Evolutionary conservation across 352 stramenopile species (phyloP), one percentile per base, ranked within the genome.

Genomic region (Phytopythium cucurbitacearum): DNA sequence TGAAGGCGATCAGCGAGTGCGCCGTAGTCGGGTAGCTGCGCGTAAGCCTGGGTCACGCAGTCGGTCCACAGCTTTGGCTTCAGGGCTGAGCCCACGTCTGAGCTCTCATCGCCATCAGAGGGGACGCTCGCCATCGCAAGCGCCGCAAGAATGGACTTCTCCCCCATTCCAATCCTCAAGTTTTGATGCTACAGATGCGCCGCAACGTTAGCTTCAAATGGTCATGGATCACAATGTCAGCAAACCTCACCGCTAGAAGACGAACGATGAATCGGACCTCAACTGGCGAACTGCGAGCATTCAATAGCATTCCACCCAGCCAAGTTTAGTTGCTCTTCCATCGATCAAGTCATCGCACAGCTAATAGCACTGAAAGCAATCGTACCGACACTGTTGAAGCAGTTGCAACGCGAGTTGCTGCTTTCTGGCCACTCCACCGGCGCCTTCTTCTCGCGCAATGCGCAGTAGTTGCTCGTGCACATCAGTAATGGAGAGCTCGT

Each of bases 81-180:
- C 33, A n/a, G 36, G 39, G 51, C 10, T 36, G 48, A 5, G 16
- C 13, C 33, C 41, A 12, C 4, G 13, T 28, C 39, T 9, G 58
- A 41, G 9, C 43, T 21, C 3, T n/a, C 36, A 1, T 54, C 40
- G 33, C 3, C 16, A 1, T 46, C 33, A 34, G 7, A 41, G 0
- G 67, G 52, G 13, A 61, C 34, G 41, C 59, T 78, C 1, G 79
- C 77, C 13, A 74, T 58, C 7, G 80, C 83, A 10, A 94, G 64
- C 7, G 80, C 76, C 9, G 71, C 62, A 11, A 94, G 69, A 40
- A 91, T 87, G 1, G 80, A 91, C 48, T 94, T 94, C 47, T 88
- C 79, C 11, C 80, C 83, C 73, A 91, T 85, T 35, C 73, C 79
- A 56, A 94, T 89, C 39, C 83, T 79, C 12, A 94, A 60, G 43